Evolutionary conservation across 108 stramenopile genomes (phyloP).

Genomic region (Nannochloropsis salina): DNA sequence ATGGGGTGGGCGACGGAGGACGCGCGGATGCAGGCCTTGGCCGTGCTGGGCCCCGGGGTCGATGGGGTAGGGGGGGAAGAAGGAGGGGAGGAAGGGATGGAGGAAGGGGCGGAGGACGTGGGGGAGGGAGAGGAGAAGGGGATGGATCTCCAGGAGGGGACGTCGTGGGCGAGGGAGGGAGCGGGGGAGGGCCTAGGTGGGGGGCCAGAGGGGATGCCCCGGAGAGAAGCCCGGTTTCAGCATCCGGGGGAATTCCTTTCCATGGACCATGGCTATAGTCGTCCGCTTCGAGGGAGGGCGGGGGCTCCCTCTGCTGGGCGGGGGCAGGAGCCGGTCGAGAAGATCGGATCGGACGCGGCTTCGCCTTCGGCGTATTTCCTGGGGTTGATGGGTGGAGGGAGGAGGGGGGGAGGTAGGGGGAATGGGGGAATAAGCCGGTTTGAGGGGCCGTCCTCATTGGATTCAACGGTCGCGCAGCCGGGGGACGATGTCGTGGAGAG

Average conservation of each 20-base stretch:
- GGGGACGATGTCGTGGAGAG: not conserved
- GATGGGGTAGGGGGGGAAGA: not conserved
- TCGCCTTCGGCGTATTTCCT: too few relatives aligned
- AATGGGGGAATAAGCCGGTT: not conserved
- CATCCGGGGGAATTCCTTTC: too few relatives aligned
- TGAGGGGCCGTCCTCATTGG: not conserved
- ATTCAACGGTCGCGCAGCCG: constrained; percentile 2
- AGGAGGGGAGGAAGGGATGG: not conserved
- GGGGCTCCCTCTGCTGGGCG: too few relatives aligned
- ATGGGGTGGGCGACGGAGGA: not conserved
- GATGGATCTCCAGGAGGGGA: not conserved
- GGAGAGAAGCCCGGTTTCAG: too few relatives aligned
- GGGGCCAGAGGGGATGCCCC: too few relatives aligned
- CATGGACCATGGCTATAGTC: too few relatives aligned
- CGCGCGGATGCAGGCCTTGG: not conserved
- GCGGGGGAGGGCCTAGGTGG: not conserved
- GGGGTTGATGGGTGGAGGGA: too few relatives aligned
- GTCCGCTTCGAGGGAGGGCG: too few relatives aligned
- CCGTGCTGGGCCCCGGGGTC: not conserved
- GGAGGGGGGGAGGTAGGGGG: too few relatives aligned
- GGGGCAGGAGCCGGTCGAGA: too few relatives aligned
- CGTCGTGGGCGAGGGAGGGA: not conserved
- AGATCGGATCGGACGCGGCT: too few relatives aligned
- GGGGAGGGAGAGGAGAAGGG: not conserved
- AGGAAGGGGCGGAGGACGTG: not conserved